Conservation (phyloP, 805 yeast species). For the Wickerhamomyces tratensis region DNA sequence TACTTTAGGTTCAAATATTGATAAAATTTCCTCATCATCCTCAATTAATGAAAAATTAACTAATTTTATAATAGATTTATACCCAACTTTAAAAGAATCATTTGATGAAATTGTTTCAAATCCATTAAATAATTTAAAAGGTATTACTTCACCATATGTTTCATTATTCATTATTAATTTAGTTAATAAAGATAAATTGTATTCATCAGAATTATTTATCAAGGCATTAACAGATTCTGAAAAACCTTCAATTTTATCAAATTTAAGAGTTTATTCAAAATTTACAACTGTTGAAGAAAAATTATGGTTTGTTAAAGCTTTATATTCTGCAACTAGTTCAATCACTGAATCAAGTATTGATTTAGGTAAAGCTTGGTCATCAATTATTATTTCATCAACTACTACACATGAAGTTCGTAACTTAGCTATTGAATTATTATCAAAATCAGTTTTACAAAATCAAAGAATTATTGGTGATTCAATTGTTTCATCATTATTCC, state of each 20-base stretch:
- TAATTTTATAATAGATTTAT: slow-evolving; percentile 10
- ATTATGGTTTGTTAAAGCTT: slow-evolving; percentile 41
- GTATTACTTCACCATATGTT: slow-evolving; percentile 45
- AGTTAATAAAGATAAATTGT: slow-evolving; percentile 17
- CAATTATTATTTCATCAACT: slow-evolving; percentile 30
- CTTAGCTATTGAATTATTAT: slow-evolving; percentile 16
- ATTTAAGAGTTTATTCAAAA: slow-evolving; percentile 40
- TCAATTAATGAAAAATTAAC: slow-evolving; percentile 2
- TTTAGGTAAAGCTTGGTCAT: slow-evolving; percentile 37
- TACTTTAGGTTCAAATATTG: slow-evolving; percentile 31
- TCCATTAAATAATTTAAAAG: slow-evolving; percentile 37
- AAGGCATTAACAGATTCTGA: slow-evolving; percentile 26
- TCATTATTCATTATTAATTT: slow-evolving; percentile 19
- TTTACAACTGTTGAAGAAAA: slow-evolving; percentile 34
- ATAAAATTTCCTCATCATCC: neutral
- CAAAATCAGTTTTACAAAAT: slow-evolving; percentile 20
- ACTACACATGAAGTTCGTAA: slow-evolving; percentile 1
- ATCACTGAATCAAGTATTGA: slow-evolving; percentile 11
- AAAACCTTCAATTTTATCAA: slow-evolving; percentile 39
- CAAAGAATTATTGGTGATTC: slow-evolving; percentile 33
- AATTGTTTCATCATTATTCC: slow-evolving; percentile 32
- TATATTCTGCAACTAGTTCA: slow-evolving; percentile 22
- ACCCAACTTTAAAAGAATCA: slow-evolving; percentile 20
- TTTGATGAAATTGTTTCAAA: slow-evolving; percentile 36
- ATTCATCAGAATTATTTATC: slow-evolving; percentile 18